phyloP scores from a whole-genome alignment of 345 rosid species.

The Gossypium thurberi region DNA sequence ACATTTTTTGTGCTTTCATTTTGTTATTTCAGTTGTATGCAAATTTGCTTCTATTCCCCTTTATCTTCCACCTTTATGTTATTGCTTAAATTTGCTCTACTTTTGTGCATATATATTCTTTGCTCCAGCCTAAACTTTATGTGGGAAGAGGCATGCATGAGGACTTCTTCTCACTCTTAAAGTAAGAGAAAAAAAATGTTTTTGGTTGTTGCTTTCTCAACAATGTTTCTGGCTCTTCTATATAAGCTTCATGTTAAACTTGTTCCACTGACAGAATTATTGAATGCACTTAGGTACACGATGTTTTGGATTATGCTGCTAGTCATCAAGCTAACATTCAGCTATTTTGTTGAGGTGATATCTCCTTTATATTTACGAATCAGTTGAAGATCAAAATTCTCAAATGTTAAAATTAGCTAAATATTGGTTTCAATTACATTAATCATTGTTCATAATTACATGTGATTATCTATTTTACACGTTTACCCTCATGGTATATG shows the following conservation, averaged over 20 bases:
- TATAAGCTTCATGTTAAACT: conserved; percentile 1
- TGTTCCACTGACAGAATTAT: conserved; percentile 7
- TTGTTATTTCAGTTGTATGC: background rate
- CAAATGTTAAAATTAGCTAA: background rate
- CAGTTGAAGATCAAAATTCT: background rate
- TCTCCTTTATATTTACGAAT: conserved; percentile 6
- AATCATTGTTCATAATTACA: background rate
- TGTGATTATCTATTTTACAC: background rate
- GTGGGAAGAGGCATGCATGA: conserved; percentile 99
- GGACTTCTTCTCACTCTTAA: conserved; percentile 70
- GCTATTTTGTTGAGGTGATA: conserved; percentile 94
- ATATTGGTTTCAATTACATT: background rate
- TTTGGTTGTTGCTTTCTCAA: conserved; percentile 7
- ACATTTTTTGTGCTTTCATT: background rate
- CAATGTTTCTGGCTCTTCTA: background rate
- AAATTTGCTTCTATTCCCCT: background rate
- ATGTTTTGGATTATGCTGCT: conserved; percentile 87
- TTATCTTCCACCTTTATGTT: background rate
- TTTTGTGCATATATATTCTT: background rate
- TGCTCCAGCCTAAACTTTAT: conserved; percentile 78
- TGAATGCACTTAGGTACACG: conserved; percentile 59
- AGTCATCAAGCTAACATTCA: conserved; percentile 86
- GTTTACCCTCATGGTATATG: background rate
- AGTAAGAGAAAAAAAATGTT: conserved; percentile 43
- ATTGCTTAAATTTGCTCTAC: background rate